Evolutionary conservation across 2,329 filamentous ascomycete genomes (phyloP).

Genomic region (Catunica adiposa): DNA sequence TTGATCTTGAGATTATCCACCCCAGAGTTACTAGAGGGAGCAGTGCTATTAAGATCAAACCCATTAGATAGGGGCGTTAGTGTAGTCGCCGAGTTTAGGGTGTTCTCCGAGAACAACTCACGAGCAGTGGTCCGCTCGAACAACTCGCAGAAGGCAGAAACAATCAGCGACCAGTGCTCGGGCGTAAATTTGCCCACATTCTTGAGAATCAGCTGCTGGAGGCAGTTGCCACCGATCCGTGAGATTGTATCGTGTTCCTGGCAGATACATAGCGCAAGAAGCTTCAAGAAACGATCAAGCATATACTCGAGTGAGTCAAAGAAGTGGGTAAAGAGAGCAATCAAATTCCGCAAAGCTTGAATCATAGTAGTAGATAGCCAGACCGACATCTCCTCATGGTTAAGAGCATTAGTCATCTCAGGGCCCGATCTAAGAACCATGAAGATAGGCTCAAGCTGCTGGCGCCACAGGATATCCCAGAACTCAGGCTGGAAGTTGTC

Average conservation of each 20-base stretch:
- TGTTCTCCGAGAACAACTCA: constrained; percentile 78
- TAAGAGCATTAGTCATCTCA: constrained; percentile 88
- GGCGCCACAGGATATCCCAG: constrained; percentile 96
- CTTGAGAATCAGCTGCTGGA: constrained; percentile 90
- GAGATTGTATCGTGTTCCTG: constrained; percentile 99
- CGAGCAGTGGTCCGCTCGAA: constrained; percentile 91
- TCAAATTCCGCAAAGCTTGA: constrained; percentile 94
- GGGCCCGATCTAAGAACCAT: constrained; percentile 92
- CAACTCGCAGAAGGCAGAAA: constrained; percentile 86
- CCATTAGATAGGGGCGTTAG: constrained; percentile 37
- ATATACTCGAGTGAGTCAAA: constrained; percentile 94
- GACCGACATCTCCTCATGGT: constrained; percentile 91
- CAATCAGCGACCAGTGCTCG: constrained; percentile 85
- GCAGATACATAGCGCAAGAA: constrained; percentile 89
- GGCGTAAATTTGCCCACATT: constrained; percentile 84
- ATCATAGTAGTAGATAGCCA: constrained; percentile 99
- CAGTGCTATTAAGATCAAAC: constrained; percentile 31
- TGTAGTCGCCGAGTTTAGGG: constrained; percentile 35
- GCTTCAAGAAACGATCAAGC: constrained; percentile 90
- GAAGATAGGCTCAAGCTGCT: constrained; percentile 95
- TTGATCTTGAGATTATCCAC: constrained; percentile 46
- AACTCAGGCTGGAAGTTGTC: constrained; percentile 85
- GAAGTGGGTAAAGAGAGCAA: constrained; percentile 95
- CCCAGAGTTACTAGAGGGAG: constrained; percentile 21
- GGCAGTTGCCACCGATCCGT: constrained; percentile 90